Evolutionary conservation across 768 basidiomycete species (phyloP).

Genomic region (Cubamyces lactineus): DNA sequence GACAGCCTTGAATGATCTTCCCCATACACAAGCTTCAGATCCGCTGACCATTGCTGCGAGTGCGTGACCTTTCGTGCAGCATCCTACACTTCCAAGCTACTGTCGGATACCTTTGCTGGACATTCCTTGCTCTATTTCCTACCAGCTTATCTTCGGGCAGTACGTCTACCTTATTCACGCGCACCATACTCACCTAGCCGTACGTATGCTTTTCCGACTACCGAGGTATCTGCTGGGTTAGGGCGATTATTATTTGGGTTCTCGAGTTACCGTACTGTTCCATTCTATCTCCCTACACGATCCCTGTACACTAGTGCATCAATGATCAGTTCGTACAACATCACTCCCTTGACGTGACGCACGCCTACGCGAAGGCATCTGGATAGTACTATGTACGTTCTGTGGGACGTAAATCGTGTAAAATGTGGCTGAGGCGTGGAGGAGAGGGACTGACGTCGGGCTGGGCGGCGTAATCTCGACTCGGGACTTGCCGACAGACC

Average conservation of each 20-base stretch:
- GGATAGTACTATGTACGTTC: too few species aligned
- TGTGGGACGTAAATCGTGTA: background rate
- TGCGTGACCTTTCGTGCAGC: constrained; percentile 11
- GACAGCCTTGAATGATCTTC: constrained; percentile 13
- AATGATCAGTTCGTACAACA: constrained; percentile 24
- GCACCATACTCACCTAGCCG: constrained; percentile 19
- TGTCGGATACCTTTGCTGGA: background rate
- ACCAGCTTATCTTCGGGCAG: constrained; percentile 7
- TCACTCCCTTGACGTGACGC: background rate
- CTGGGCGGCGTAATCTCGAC: constrained; percentile 14
- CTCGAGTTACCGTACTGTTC: constrained; percentile 16
- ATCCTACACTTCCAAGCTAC: background rate
- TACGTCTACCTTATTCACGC: constrained; percentile 20
- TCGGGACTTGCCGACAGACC: constrained; percentile 18
- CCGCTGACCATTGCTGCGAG: constrained; percentile 20
- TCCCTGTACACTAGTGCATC: constrained; percentile 24
- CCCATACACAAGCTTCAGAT: constrained; percentile 16
- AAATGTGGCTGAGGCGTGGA: background rate
- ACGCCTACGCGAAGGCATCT: background rate
- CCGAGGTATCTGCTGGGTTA: constrained; percentile 15
- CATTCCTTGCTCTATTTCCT: constrained; percentile 3
- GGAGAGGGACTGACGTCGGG: constrained; percentile 10
- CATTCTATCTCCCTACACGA: constrained; percentile 13
- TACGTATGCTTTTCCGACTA: constrained; percentile 5
- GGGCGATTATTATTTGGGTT: constrained; percentile 12